Conservation (phyloP, 257 asterid species). For the Scutellaria barbata region DNA sequence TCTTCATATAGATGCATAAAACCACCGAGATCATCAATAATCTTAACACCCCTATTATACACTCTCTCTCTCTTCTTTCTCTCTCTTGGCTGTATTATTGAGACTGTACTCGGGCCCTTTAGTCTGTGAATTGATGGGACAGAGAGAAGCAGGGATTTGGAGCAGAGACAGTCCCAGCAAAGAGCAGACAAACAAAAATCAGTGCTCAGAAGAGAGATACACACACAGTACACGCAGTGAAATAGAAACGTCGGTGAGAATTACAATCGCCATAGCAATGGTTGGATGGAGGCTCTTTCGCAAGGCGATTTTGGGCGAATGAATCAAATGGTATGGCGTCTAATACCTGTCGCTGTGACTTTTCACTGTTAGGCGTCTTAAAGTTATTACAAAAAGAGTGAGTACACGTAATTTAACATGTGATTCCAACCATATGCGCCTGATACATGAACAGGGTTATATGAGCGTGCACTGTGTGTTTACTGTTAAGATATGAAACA, state of each 20-base stretch:
- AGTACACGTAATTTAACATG: background rate
- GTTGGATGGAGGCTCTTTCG: background rate
- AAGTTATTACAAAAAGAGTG: too few species aligned
- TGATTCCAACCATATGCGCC: background rate
- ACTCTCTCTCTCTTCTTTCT: conserved; percentile 19
- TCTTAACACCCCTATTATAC: background rate
- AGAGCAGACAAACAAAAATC: conserved; percentile 16
- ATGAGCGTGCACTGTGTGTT: background rate
- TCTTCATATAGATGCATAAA: conserved; percentile 56
- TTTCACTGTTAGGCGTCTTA: too few species aligned
- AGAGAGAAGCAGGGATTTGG: background rate
- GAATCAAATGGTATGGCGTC: background rate
- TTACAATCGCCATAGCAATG: background rate
- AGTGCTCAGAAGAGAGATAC: conserved; percentile 31
- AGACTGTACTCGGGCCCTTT: background rate
- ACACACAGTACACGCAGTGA: conserved; percentile 29
- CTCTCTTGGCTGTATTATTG: conserved; percentile 21
- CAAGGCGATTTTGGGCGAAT: conserved; percentile 1
- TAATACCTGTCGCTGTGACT: background rate
- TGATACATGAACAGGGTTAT: background rate
- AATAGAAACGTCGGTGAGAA: conserved; percentile 24
- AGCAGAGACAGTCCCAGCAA: conserved; percentile 22
- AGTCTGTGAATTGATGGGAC: conserved; percentile 33
- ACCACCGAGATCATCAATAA: conserved; percentile 32
- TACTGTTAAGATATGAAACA: background rate